phyloP scores from a whole-genome alignment of 2,329 filamentous ascomycete species.

The Fusarium sp. region DNA sequence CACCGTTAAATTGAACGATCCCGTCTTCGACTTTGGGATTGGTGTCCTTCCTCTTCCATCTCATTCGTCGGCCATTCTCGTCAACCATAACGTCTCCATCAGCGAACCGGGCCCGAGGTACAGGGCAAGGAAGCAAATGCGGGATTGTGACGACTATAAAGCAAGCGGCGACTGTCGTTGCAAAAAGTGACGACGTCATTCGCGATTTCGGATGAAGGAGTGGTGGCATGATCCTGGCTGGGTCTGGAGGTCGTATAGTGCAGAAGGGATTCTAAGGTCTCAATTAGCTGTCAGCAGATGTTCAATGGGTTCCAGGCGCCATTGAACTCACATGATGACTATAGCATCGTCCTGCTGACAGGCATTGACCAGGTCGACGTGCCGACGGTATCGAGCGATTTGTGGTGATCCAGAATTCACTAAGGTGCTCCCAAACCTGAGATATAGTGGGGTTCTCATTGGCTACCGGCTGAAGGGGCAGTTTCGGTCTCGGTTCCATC shows the following conservation, averaged over 20 bases:
- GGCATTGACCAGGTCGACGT: slow-evolving; percentile 40
- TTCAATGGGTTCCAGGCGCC: slow-evolving; percentile 22
- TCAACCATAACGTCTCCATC: slow-evolving; percentile 71
- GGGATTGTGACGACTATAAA: slow-evolving; percentile 94
- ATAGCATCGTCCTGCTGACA: slow-evolving; percentile 44
- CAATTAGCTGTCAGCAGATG: slow-evolving; percentile 45
- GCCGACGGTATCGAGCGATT: slow-evolving; percentile 46
- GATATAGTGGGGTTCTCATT: slow-evolving; percentile 41
- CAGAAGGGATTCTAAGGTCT: slow-evolving; percentile 42
- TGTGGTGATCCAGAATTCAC: slow-evolving; percentile 43
- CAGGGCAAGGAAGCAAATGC: slow-evolving; percentile 91
- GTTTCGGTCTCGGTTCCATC: slow-evolving; percentile 18
- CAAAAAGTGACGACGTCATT: slow-evolving; percentile 94
- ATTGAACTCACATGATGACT: slow-evolving; percentile 45
- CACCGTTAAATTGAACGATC: slow-evolving; percentile 62
- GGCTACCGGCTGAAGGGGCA: slow-evolving; percentile 33
- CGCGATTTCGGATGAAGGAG: slow-evolving; percentile 94
- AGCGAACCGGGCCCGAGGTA: slow-evolving; percentile 79
- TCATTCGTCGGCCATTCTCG: slow-evolving; percentile 59
- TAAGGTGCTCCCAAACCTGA: slow-evolving; percentile 40
- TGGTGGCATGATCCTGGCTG: slow-evolving; percentile 74
- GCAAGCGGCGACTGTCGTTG: slow-evolving; percentile 87
- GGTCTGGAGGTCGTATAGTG: slow-evolving; percentile 22
- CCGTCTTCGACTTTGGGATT: slow-evolving; percentile 58
- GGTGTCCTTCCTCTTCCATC: slow-evolving; percentile 57